A percentile compares a stretch with the other conserved stretches of the same genome.
These are phyloP conservation scores for Typha latifolia DNA, from an alignment of 176 grass and related monocot genomes.

Conservation along the genomic window DNA sequence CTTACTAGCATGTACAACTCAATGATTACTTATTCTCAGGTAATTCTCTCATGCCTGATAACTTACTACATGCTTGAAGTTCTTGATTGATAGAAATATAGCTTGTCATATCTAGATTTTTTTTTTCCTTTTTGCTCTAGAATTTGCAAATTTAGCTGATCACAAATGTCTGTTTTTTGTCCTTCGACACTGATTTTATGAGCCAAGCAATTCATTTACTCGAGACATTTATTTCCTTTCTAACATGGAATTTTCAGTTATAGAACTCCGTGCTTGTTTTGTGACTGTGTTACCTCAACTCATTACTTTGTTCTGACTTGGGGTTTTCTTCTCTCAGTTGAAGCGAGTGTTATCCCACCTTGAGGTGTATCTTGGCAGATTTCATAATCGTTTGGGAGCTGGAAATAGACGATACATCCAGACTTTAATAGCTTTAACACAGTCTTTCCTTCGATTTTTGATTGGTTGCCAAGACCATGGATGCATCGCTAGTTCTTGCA, in stretches of 20 bases:
- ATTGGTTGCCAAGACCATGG: constrained; percentile 22
- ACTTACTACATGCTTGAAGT: neutral
- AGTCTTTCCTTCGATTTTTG: constrained; percentile 51
- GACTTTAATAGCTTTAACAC: constrained; percentile 62
- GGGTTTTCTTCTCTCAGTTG: constrained; percentile 30
- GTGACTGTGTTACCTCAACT: too few relatives aligned
- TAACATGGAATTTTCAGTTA: too few relatives aligned
- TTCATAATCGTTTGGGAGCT: constrained; percentile 59
- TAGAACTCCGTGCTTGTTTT: too few relatives aligned
- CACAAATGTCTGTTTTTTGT: too few relatives aligned
- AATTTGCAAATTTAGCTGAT: too few relatives aligned
- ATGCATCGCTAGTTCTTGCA: constrained; percentile 25
- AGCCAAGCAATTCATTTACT: too few relatives aligned
- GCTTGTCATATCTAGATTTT: constrained; percentile 4
- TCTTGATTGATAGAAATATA: constrained; percentile 1
- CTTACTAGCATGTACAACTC: constrained; percentile 88
- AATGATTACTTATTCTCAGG: constrained; percentile 65
- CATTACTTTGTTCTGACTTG: neutral
- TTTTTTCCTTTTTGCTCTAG: neutral
- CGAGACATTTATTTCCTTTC: too few relatives aligned
- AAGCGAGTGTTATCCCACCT: constrained; percentile 55
- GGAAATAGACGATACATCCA: constrained; percentile 89
- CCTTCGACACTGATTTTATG: too few relatives aligned
- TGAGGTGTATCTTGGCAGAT: constrained; percentile 69
- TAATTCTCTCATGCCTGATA: constrained; percentile 9